Conservation (phyloP, 768 basidiomycete genomes). For the Suillus occidentalis region DNA sequence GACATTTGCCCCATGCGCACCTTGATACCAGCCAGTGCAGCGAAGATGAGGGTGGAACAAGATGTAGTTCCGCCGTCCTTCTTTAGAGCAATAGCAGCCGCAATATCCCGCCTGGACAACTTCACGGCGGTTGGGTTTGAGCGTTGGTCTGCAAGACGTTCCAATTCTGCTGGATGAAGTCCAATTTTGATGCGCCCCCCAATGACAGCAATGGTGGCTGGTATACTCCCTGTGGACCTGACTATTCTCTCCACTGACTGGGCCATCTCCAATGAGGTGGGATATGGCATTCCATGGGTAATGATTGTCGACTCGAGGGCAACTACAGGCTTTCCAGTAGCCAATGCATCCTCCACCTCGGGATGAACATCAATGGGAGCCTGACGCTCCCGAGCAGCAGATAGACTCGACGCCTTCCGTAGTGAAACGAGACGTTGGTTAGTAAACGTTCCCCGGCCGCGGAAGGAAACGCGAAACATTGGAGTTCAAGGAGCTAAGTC, state of each 20-base stretch:
- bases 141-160: conserved; percentile 58
- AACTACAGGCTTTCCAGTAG: conserved; percentile 65
- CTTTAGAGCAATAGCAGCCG: conserved; percentile 64
- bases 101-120: conserved; percentile 80
- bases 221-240: conserved; percentile 71
- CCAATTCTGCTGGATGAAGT: conserved; percentile 61
- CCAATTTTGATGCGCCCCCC: conserved; percentile 87
- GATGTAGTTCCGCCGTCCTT: conserved; percentile 82
- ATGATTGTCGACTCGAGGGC: conserved; percentile 92
- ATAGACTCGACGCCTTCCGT: conserved; percentile 1
- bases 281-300: conserved; percentile 89
- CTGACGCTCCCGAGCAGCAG: background rate
- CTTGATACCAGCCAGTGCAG: conserved; percentile 85
- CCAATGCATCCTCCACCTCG: conserved; percentile 82
- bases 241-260: conserved; percentile 72
- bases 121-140: conserved; percentile 49
- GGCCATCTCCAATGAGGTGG: conserved; percentile 72
- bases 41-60: conserved; percentile 71
- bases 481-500: background rate
- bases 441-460: background rate
- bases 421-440: background rate
- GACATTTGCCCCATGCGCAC: conserved; percentile 29
- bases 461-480: background rate
- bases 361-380: conserved; percentile 68
- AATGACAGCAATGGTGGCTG: conserved; percentile 89